Evolutionary conservation across 2,329 filamentous ascomycete species (phyloP).

Genomic region (Ilyonectria sp.): DNA sequence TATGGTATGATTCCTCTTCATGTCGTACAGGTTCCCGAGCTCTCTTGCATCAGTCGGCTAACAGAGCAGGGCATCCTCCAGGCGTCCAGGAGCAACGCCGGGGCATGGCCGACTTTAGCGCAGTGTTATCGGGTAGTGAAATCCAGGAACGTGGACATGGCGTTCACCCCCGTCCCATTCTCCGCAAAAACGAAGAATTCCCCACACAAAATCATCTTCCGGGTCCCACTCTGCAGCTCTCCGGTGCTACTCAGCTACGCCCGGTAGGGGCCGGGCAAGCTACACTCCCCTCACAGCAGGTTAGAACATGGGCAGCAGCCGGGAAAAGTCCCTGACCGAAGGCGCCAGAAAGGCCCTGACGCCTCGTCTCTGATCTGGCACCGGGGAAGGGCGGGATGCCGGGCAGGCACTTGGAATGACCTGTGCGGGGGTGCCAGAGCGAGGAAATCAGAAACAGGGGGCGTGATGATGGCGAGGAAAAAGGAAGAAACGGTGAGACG

Average conservation of each 20-base stretch:
- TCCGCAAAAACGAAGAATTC: slow-evolving; percentile 33
- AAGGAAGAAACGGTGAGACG: slow-evolving; percentile 32
- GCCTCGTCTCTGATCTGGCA: slow-evolving; percentile 30
- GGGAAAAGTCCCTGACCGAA: slow-evolving; percentile 14
- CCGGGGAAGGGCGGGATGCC: slow-evolving; percentile 33
- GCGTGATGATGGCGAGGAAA: slow-evolving; percentile 4
- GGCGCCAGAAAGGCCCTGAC: slow-evolving; percentile 18
- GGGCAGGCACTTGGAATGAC: slow-evolving; percentile 23
- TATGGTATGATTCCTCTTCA: neutral
- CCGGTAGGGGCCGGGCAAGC: slow-evolving; percentile 22
- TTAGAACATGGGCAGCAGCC: slow-evolving; percentile 13
- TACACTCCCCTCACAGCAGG: neutral
- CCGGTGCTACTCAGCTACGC: slow-evolving; percentile 15
- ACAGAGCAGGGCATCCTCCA: slow-evolving; percentile 4
- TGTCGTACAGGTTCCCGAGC: slow-evolving; percentile 2
- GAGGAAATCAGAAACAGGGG: slow-evolving; percentile 25
- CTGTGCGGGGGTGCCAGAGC: slow-evolving; percentile 21
- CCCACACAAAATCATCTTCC: slow-evolving; percentile 39
- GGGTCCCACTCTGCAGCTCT: slow-evolving; percentile 24
- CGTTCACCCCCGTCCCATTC: slow-evolving; percentile 36
- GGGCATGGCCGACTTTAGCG: neutral
- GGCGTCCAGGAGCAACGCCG: slow-evolving; percentile 6
- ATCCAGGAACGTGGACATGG: slow-evolving; percentile 37
- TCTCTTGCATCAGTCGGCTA: slow-evolving; percentile 6
- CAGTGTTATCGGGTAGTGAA: slow-evolving; percentile 19